A percentile compares a stretch with the other conserved stretches of the same genome.
Conservation (phyloP, 257 asterid species). For the Ballota nigra region DNA sequence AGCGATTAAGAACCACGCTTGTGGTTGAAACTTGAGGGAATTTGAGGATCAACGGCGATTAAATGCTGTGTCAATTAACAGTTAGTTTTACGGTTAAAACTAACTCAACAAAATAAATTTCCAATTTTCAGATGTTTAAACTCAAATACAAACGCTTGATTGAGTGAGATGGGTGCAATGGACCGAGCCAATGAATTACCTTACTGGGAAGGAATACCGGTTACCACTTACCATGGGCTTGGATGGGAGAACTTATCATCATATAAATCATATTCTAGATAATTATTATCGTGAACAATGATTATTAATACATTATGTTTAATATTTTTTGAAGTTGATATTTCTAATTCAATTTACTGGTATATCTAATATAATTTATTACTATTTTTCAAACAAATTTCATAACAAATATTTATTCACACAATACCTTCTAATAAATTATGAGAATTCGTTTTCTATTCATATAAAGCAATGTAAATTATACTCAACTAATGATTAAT, state of each 20-base stretch:
- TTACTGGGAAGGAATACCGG: not conserved
- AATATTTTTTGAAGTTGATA: too few relatives aligned
- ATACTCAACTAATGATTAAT: too few relatives aligned
- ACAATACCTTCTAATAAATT: too few relatives aligned
- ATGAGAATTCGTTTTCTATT: not conserved
- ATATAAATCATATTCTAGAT: too few relatives aligned
- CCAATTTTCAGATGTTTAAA: not conserved
- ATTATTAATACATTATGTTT: not conserved
- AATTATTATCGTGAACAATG: too few relatives aligned
- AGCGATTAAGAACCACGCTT: not conserved
- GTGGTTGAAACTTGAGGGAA: conserved; percentile 6
- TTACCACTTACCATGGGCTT: too few relatives aligned
- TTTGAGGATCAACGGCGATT: not conserved
- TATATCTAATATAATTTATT: too few relatives aligned
- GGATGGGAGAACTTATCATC: too few relatives aligned
- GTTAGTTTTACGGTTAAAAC: not conserved
- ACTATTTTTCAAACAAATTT: too few relatives aligned
- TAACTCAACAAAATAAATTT: not conserved
- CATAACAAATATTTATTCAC: too few relatives aligned
- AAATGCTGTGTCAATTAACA: not conserved
- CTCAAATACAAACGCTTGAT: not conserved
- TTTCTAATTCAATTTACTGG: too few relatives aligned
- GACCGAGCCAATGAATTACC: not conserved
- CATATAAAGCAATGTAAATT: too few relatives aligned
- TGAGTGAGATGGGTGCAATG: not conserved